Base-by-base conservation (phyloP, 2,329 filamentous ascomycete species). In the Xylaria sp. region DNA sequence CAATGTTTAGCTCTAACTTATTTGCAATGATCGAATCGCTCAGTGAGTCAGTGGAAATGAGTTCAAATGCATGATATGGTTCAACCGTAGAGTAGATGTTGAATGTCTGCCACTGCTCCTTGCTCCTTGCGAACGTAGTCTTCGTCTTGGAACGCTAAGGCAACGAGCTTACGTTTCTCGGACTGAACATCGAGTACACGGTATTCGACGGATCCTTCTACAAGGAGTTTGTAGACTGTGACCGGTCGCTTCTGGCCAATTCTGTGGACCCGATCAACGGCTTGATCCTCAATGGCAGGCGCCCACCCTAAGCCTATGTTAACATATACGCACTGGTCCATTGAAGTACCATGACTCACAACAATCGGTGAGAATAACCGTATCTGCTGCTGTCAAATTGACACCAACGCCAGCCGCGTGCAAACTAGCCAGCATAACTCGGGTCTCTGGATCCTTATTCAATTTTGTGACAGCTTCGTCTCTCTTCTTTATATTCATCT, bases 211-310 rank as follows among this genome's bases (percentile, higher is more conserved):
- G 88, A 92, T 0, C 85, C 88, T 74, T 97, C 92, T 82, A 97
- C 91, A 1, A 97, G 88, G 10, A 97, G 83, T 56, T 94, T 85
- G 85, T 93, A 96, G 1, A 97, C 90, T 1, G 89, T 94, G 0
- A 91, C 94, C 70, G 90, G 87, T 46, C 92, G 87, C 72, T 87
- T 94, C 82, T 97, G 94, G 0, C 94, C 94, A 0, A 97, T 85
- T 0, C 94, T 87, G 78, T 97, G 93, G 7, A 97, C 94, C 4
- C 94, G 91, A 77, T 97, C 94, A 2, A 97, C 87, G 3, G 94
- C 94, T 78, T 97, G 94, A 74, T 97, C 94, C 80, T 97, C 94
- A 65, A 97, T 96, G 0, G 94, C 94, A 0, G 94, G 94, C 1
- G 94, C 94, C 92, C 94, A 97, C 94, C 93, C 84, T 81, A 28